Base-by-base conservation (phyloP, 2,329 filamentous ascomycete genomes). In the Aspergillus pseudotamarii region DNA sequence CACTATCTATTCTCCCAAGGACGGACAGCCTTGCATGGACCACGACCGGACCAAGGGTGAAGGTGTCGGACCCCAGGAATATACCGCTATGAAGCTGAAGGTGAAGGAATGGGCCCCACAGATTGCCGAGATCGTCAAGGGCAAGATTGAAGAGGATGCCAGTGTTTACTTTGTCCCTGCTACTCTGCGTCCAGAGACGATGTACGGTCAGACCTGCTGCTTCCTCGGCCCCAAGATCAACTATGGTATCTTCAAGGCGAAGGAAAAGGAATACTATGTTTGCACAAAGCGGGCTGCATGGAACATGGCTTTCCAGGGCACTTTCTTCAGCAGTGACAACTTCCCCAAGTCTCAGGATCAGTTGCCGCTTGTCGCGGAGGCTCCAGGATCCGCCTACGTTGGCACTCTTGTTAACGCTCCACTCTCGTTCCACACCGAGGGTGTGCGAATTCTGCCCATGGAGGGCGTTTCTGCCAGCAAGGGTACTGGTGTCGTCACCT, bases 131-230 rank as follows among this genome's bases (percentile, higher is more conserved):
- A 82, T 87, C 59, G 80, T 98, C 63, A 86, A 90, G 76, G 89
- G 87, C 68, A 95, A 94, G 81, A 81, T 98, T 4, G 91, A 94
- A 6, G 85, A 89, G 41, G 88, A 86, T 67, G 90, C 92, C 53
- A 91, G 91, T 65, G 90, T 97, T 61, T 98, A 90, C 82, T 91
- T 98, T 72, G 88, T 98, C 14, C 91, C 95, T 14, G 95, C 95
- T 19, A 98, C 95, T 60, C 86, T 99, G 65, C 87, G 95, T 66
- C 93, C 95, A 2, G 95, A 99, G 84, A 99, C 95, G 41, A 98
- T 99, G 94, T 99, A 98, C 76, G 96, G 96, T 46, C 95, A 98
- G 80, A 96, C 89, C 4, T 96, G 92, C 81, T 97, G 94, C 78
- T 99, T 98, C 71, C 92, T 99, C 55, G 92, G 93, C 4, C 94